Conservation (phyloP, 805 yeast genomes). For the Teunomyces lycoperdinae region DNA sequence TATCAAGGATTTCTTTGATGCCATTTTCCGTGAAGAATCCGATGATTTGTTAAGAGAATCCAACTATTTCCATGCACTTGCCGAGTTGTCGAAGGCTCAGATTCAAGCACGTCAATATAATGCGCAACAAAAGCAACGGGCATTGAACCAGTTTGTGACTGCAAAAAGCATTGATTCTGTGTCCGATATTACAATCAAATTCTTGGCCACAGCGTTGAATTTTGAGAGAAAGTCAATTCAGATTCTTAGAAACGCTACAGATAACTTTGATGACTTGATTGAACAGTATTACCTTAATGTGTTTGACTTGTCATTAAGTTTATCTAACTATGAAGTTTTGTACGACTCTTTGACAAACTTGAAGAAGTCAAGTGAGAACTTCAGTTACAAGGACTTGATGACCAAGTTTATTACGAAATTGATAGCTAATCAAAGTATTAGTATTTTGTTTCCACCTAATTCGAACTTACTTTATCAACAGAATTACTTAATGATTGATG, state of each 20-base stretch:
- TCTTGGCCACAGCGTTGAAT: slow-evolving; percentile 18
- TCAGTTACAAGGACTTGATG: slow-evolving; percentile 17
- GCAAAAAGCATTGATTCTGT: background rate
- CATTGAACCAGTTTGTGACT: slow-evolving; percentile 7
- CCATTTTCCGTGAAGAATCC: slow-evolving; percentile 14
- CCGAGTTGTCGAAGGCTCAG: slow-evolving; percentile 19
- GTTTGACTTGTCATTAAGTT: slow-evolving; percentile 24
- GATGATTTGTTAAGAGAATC: slow-evolving; percentile 16
- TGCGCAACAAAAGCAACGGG: slow-evolving; percentile 6
- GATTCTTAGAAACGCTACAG: slow-evolving; percentile 9
- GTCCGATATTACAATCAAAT: slow-evolving; percentile 11
- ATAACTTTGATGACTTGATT: background rate
- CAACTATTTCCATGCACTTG: slow-evolving; percentile 29
- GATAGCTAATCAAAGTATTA: slow-evolving; percentile 19
- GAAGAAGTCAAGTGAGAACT: background rate
- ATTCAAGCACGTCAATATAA: slow-evolving; percentile 2
- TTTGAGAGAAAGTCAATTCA: slow-evolving; percentile 28
- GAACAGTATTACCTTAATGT: slow-evolving; percentile 18
- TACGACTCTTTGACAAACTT: slow-evolving; percentile 18
- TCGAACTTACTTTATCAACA: slow-evolving; percentile 16
- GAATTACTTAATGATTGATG: slow-evolving; percentile 32
- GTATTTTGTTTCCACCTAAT: slow-evolving; percentile 21
- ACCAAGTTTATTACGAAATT: slow-evolving; percentile 25
- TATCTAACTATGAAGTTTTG: slow-evolving; percentile 18
- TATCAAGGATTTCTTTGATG: slow-evolving; percentile 20